A percentile compares a stretch with the other conserved stretches of the same genome.
These are phyloP conservation scores for Aspergillus taichungensis DNA, from an alignment of 495 filamentous ascomycete species.

Conservation along the genomic window DNA sequence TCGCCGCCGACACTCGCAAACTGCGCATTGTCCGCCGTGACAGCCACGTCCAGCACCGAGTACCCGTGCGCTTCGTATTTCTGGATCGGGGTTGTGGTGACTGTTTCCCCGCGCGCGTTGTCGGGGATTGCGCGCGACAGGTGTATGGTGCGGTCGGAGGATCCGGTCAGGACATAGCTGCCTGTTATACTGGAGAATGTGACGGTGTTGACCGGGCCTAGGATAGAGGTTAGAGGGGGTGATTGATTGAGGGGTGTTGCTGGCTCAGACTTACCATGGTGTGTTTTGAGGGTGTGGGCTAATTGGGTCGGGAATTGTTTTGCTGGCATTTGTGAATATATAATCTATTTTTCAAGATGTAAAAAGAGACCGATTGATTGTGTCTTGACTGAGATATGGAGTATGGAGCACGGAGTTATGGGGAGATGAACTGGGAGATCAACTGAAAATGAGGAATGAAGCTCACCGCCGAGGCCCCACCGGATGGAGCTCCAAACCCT, in stretches of 20 bases:
- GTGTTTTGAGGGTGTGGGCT: slow-evolving; percentile 38
- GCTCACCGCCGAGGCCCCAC: not conserved
- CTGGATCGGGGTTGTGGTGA: slow-evolving; percentile 56
- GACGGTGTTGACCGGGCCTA: slow-evolving; percentile 35
- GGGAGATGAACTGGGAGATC: not conserved
- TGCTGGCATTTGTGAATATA: slow-evolving; percentile 21
- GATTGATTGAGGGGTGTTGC: not conserved
- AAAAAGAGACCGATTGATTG: no score
- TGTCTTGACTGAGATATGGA: not conserved
- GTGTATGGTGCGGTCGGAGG: slow-evolving; percentile 73
- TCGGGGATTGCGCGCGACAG: slow-evolving; percentile 60
- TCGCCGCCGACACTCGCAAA: slow-evolving; percentile 84
- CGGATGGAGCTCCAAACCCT: no score
- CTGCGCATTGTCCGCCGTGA: slow-evolving; percentile 66
- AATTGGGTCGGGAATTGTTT: slow-evolving; percentile 25
- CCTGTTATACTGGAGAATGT: slow-evolving; percentile 31
- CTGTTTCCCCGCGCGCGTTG: slow-evolving; percentile 26
- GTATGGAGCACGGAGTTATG: not conserved
- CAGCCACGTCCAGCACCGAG: slow-evolving; percentile 71
- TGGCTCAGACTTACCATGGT: slow-evolving; percentile 26
- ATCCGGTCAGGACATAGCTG: slow-evolving; percentile 68
- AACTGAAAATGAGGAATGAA: not conserved
- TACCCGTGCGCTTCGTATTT: slow-evolving; percentile 85
- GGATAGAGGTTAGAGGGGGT: not conserved
- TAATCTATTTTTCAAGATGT: no score